Conservation (phyloP, 495 filamentous ascomycete species). For the Penicillium pulvis region DNA sequence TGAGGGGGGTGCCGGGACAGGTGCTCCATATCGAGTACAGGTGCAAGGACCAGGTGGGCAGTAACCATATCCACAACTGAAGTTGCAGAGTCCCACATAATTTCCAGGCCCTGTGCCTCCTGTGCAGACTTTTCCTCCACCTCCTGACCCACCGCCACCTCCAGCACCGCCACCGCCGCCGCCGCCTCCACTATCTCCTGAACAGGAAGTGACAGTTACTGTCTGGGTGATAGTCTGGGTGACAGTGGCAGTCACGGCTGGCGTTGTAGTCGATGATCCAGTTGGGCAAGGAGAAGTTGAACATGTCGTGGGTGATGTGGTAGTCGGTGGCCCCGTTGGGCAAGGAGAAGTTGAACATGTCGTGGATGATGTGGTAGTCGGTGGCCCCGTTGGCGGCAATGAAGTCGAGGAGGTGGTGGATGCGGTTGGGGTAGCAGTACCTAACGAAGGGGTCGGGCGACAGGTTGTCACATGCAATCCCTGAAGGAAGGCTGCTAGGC, state of each 20-base stretch:
- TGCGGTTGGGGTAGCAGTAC: constrained; percentile 28
- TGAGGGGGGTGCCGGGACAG: constrained; percentile 26
- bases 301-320: constrained; percentile 13
- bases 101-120: constrained; percentile 43
- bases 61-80: constrained; percentile 43
- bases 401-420: constrained; percentile 17
- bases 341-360: constrained; percentile 10
- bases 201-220: constrained; percentile 11
- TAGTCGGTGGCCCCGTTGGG: constrained; percentile 15
- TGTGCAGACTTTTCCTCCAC: constrained; percentile 26
- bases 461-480: constrained; percentile 52
- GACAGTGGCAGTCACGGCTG: constrained; percentile 9
- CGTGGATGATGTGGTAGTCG: constrained; percentile 14
- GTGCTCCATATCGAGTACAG: constrained; percentile 37
- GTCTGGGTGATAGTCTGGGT: constrained; percentile 8
- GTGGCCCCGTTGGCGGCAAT: background rate
- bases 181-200: constrained; percentile 3
- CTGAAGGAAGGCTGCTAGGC: constrained; percentile 40
- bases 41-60: constrained; percentile 43
- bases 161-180: background rate
- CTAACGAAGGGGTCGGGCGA: constrained; percentile 44
- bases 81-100: constrained; percentile 43
- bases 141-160: background rate
- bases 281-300: constrained; percentile 14
- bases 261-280: constrained; percentile 3